Base-by-base conservation (phyloP, 2,329 filamentous ascomycete species). In the Dendrostoma leiphaemia region DNA sequence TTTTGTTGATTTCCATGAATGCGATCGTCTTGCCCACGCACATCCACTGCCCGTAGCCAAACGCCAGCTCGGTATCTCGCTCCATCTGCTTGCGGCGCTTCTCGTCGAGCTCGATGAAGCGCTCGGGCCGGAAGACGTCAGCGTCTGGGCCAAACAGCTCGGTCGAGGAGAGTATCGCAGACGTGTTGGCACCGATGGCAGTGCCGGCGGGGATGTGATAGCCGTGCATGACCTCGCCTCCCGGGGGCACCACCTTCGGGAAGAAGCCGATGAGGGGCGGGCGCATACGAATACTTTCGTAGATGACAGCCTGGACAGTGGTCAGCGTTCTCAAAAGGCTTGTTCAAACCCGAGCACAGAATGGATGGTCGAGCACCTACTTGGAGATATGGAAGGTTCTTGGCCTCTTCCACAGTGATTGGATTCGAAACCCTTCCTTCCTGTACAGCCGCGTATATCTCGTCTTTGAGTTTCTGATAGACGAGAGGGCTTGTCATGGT, bases 51-150 rank as follows among this genome's bases (percentile, higher is more conserved):
- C 74, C 74, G 19, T 65, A 63, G 7, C 71, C 70, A 61, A 77
- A 78, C 5, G 72, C 62, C 9, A 73, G 61, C 35, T 71, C 71
- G 43, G 69, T 58, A 1, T 64, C 69, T 6, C 61, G 60, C 43
- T 69, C 62, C 64, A 71, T 73, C 17, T 61, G 58, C 19, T 57
- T 60, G 48, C 65, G 62, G 28, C 65, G 61, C 0, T 62, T 62
- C 1, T 53, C 54, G 6, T 77, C 83, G 3, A 80, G 61, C 5
- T 66, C 71, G 28, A 71, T 66, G 83, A 83, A 88, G 24, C 84
- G 75, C 60, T 85, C 82, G 0, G 84, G 84, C 2, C 76, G 71
- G 66, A 85, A 87, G 2, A 74, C 65, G 9, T 84, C 78, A 2
- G 80, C 82, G 58, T 86, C 79, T 0, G 72, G 63, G 4, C 84